Evolutionary conservation across 495 filamentous ascomycete species (phyloP).

Genomic region (Cercophora scortea): DNA sequence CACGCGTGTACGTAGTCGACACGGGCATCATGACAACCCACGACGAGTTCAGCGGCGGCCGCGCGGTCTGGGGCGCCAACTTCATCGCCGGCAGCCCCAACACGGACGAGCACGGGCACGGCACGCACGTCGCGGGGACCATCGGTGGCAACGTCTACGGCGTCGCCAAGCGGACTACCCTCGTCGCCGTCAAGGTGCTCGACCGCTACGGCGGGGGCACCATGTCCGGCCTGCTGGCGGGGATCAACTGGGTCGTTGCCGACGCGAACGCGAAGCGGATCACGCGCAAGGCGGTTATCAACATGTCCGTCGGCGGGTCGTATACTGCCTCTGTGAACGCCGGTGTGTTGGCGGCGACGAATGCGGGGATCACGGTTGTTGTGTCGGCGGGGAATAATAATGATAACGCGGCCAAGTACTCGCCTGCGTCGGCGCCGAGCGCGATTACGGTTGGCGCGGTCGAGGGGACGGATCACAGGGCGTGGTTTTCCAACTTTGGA

Average conservation of each 20-base stretch:
- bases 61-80: conserved; percentile 50
- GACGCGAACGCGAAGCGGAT: conserved; percentile 34
- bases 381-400: conserved; percentile 48
- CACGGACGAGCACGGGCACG: conserved; percentile 50
- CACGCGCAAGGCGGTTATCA: conserved; percentile 35
- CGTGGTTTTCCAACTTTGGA: conserved; percentile 55
- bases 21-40: conserved; percentile 49
- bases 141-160: conserved; percentile 53
- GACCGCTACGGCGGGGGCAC: conserved; percentile 31
- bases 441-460: conserved; percentile 53
- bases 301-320: conserved; percentile 46
- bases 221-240: conserved; percentile 40
- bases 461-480: conserved; percentile 33
- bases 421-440: conserved; percentile 47
- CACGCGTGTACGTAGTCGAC: conserved; percentile 46
- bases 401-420: conserved; percentile 28
- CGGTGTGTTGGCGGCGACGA: conserved; percentile 39
- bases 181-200: conserved; percentile 63
- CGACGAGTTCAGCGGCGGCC: conserved; percentile 45
- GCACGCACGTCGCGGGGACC: conserved; percentile 59
- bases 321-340: conserved; percentile 45
- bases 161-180: conserved; percentile 53
- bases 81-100: conserved; percentile 33
- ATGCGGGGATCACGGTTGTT: conserved; percentile 40
- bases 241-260: conserved; percentile 46